phyloP scores from a whole-genome alignment of 2,329 filamentous ascomycete species.

The Colletotrichum navitas region DNA sequence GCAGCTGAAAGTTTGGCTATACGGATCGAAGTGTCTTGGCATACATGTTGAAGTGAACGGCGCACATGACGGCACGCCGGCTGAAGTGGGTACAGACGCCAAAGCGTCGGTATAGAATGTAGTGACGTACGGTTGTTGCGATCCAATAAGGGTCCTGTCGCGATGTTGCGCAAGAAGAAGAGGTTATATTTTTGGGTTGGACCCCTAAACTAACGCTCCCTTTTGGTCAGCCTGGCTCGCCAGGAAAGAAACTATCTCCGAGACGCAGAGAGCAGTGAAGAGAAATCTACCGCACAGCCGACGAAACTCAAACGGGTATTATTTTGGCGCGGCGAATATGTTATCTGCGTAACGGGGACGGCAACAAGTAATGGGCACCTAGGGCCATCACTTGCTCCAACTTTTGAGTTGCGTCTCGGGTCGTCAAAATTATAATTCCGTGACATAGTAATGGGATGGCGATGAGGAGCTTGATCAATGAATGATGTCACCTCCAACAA shows the following conservation, averaged over 20 bases:
- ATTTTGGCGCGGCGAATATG: too few species aligned
- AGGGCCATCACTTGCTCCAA: neutral
- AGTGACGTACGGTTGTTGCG: neutral
- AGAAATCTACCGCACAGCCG: neutral
- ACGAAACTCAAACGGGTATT: too few species aligned
- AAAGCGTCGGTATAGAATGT: neutral
- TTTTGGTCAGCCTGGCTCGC: neutral
- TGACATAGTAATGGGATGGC: neutral
- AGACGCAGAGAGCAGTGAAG: neutral
- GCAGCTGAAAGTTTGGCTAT: neutral
- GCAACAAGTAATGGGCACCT: neutral
- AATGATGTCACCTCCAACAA: neutral
- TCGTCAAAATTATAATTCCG: neutral
- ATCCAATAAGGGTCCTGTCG: neutral
- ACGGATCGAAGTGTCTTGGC: neutral
- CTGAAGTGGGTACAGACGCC: neutral
- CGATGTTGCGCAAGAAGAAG: neutral
- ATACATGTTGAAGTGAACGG: neutral
- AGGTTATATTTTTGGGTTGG: neutral
- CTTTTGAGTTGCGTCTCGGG: neutral
- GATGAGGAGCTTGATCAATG: neutral
- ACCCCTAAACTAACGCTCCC: accelerated
- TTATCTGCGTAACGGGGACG: too few species aligned
- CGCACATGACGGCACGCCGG: neutral
- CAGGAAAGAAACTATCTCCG: neutral